Base-by-base conservation (phyloP, 2,329 filamentous ascomycete species). In the Trichophyton benhamiae region DNA sequence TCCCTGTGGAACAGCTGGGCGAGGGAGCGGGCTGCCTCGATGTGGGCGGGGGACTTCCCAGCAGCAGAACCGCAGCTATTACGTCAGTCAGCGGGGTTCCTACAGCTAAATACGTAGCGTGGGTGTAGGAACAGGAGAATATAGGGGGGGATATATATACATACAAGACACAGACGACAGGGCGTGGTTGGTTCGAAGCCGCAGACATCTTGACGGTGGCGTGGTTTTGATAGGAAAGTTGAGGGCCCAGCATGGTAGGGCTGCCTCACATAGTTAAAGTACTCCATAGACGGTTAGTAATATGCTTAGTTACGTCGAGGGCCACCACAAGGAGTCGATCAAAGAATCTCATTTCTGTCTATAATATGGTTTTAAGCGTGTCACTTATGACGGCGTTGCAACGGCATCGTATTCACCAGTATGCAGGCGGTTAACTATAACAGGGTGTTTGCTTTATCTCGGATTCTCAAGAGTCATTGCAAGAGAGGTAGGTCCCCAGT, bases 121-220 rank as follows among this genome's bases (percentile, higher is more conserved):
- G 13, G 48, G 27, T 4, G 27, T 57, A 30, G 2, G 27, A 7
- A 7, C 27, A 30, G 27, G 27, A 25, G 15, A 46, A n/a, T 22
- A 53, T 8, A 27, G 42, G 42, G 33, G 25, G 42, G 61, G 27
- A 25, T 27, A 57, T 38, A 42, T 48, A 44, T 49, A 71, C 79
- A 71, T 78, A 86, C 83, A 96, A 97, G 67, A 97, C 92, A 74
- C 90, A 95, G 72, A 96, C 87, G 66, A 89, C 89, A 63, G 87
- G 78, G 7, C 71, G 70, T 60, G 78, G 79, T 62, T 69, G 65
- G 58, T 60, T 60, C 9, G 27, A 58, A 4, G 58, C 17, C 33
- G 22, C 46, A 15, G 59, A 36, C 57, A 38, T 63, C 60, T 67
- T 70, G 61, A 69, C 69, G 60, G 69, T 74, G 46, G 8, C 71